Evolutionary conservation across 164 flowering plant species (phyloP).

Genomic region (Magnolia sinica): DNA sequence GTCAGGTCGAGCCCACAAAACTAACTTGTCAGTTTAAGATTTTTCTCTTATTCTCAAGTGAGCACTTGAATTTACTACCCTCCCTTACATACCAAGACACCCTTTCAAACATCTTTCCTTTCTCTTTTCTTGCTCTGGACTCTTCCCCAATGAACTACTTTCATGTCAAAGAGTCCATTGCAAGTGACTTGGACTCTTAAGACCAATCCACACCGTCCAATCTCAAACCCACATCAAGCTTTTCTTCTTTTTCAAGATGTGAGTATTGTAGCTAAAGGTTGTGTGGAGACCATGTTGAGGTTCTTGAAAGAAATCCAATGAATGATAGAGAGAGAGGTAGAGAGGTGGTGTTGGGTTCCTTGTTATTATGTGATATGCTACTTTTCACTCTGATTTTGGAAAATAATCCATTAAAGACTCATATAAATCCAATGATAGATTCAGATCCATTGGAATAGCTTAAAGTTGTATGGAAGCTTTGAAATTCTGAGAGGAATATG

Average conservation of each 20-base stretch:
- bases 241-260: slow-evolving; percentile 17
- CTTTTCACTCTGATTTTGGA: too few relatives aligned
- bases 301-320: not conserved
- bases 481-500: not conserved
- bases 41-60: slow-evolving; percentile 10
- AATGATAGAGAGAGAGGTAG: not conserved
- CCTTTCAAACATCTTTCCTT: not conserved
- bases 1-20: not conserved
- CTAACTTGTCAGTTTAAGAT: not conserved
- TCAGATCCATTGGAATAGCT: too few relatives aligned
- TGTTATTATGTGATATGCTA: too few relatives aligned
- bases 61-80: slow-evolving; percentile 24
- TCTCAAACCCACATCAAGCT: not conserved
- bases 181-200: slow-evolving; percentile 11
- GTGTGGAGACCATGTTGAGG: not conserved
- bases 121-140: slow-evolving; percentile 29
- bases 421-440: too few relatives aligned
- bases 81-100: slow-evolving; percentile 40
- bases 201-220: not conserved
- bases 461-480: not conserved
- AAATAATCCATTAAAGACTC: too few relatives aligned
- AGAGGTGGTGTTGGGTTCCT: too few relatives aligned
- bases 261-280: not conserved
- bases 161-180: slow-evolving; percentile 8
- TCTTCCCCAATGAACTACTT: slow-evolving; percentile 15